Evolutionary conservation across 2,329 filamentous ascomycete genomes (phyloP).

Genomic region (Diaporthe batatas): DNA sequence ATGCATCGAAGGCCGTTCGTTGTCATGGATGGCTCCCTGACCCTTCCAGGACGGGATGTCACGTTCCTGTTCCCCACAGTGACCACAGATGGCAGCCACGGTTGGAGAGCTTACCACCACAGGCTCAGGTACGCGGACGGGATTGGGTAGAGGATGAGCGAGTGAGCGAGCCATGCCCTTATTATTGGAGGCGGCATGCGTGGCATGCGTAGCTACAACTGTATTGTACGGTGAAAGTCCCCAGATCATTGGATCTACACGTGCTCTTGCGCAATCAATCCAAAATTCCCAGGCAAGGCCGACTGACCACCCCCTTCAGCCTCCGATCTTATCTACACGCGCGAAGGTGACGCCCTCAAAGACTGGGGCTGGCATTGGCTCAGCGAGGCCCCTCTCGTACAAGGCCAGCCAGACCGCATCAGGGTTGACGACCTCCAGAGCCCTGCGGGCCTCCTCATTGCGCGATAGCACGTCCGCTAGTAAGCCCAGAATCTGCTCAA

Average conservation of each 20-base stretch:
- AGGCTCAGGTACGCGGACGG: neutral
- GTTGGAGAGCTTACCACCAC: neutral
- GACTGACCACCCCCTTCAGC: neutral
- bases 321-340: conserved; percentile 39
- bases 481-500: conserved; percentile 78
- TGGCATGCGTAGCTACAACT: neutral
- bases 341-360: conserved; percentile 59
- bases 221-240: neutral
- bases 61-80: conserved; percentile 10
- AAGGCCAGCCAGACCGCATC: conserved; percentile 83
- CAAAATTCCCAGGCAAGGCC: neutral
- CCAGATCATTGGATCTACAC: neutral
- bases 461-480: conserved; percentile 64
- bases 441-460: conserved; percentile 63
- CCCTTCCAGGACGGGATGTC: conserved; percentile 3
- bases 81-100: neutral
- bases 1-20: neutral
- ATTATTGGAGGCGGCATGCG: no score
- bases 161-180: neutral
- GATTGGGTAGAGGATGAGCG: neutral
- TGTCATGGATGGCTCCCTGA: neutral
- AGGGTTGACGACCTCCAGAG: conserved; percentile 74
- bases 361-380: conserved; percentile 54
- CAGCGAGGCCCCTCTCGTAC: conserved; percentile 60
- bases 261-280: neutral